Base-by-base conservation (phyloP, 257 asterid genomes). In the Nicotiana undulata region DNA sequence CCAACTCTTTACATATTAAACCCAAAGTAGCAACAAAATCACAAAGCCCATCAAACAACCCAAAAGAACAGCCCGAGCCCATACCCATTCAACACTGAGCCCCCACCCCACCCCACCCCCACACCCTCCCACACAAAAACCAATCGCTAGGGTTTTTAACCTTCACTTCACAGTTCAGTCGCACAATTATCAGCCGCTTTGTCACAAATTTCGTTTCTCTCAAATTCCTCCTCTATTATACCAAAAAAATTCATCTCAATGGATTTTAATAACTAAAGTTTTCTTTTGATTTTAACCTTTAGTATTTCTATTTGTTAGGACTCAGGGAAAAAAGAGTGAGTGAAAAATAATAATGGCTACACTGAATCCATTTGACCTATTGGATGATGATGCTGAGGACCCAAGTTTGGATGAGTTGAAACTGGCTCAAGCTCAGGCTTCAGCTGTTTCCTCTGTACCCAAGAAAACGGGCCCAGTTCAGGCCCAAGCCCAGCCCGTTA, bases 321-420 rank as follows among this genome's bases (percentile, higher is more conserved):
- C 51, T 78, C 37, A 6, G 5, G 4, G 17, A 28, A 17, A 15
- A 46, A 55, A 29, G 64, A n/a, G n/a, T n/a, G 24, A 29, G 13
- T 8, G 15, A 24, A 37, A 4, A 26, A 51, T 40, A 49, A 26
- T 58, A 79, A 92, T 90, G 94, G 91, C 94, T 7, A 82, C 89
- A 26, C 8, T 82, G 72, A 92, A 92, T 75, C 97, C 97, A 2
- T 92, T 90, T 78, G 91, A 77, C 63, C 88, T 92, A 46, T 83
- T 92, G 84, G 93, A 83, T 18, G 97, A 92, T 22, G 95, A 92
- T 74, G 97, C 86, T 13, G 97, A 90, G 44, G 97, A 89, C 84
- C 89, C 86, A 53, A 84, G 77, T 40, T 90, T 80, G 86, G 46
- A 40, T 40, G 46, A 40, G 46, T 40, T 40, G 46, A 40, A 40